Percentiles rank a stretch among this genome's conserved stretches.
These are phyloP conservation scores for Neonectria magnoliae DNA, from an alignment of 2,329 filamentous ascomycete genomes.

Conservation along the genomic window DNA sequence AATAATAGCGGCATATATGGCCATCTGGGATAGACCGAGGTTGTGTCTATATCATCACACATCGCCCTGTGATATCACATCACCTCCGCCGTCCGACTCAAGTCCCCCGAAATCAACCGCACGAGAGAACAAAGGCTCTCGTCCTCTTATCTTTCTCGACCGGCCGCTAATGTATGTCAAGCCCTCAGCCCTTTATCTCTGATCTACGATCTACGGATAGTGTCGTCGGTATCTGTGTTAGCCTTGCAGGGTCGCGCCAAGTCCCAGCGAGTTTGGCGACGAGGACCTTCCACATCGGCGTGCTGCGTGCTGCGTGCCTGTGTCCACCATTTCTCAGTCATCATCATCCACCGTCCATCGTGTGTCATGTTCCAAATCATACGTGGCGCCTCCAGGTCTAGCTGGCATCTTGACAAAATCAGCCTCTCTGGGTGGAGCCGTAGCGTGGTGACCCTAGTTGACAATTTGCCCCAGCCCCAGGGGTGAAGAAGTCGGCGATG, in stretches of 20 bases:
- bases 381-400: conserved; percentile 32
- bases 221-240: background rate
- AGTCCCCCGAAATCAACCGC: background rate
- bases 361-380: conserved; percentile 29
- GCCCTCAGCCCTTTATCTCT: conserved; percentile 1
- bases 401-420: conserved; percentile 33
- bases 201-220: background rate
- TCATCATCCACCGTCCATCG: conserved; percentile 8
- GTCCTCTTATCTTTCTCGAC: conserved; percentile 17
- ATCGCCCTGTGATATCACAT: conserved; percentile 6
- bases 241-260: background rate
- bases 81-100: background rate
- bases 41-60: background rate
- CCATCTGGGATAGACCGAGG: background rate
- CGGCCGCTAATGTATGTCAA: conserved; percentile 17
- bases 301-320: background rate
- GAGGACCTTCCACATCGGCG: background rate
- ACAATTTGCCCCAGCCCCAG: conserved; percentile 41
- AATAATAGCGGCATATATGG: background rate
- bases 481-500: conserved; percentile 1
- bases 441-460: conserved; percentile 31
- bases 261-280: background rate
- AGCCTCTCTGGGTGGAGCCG: conserved; percentile 36
- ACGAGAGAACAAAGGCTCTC: background rate
- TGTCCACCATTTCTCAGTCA: background rate